Evolutionary conservation across 306 rosid species (phyloP).

Genomic region (Quercus cerris): DNA sequence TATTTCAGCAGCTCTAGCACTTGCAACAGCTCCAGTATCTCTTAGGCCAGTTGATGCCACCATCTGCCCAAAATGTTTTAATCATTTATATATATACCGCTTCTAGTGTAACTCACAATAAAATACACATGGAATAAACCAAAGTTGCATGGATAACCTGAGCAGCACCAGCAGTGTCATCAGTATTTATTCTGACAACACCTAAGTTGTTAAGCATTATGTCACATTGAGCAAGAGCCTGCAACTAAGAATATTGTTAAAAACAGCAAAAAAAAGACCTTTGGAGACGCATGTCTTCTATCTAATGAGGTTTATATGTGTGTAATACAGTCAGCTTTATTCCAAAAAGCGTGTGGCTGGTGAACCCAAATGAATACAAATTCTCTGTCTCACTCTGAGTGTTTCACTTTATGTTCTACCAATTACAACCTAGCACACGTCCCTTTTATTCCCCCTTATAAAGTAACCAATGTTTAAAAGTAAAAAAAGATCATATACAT

Average conservation of each 20-base stretch:
- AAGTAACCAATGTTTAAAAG: too few relatives aligned
- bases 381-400: too few relatives aligned
- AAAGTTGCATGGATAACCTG: slow-evolving; percentile 47
- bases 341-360: background rate
- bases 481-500: too few relatives aligned
- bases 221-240: slow-evolving; percentile 89
- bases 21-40: slow-evolving; percentile 79
- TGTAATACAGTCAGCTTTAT: background rate
- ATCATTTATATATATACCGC: slow-evolving; percentile 15
- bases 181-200: slow-evolving; percentile 45
- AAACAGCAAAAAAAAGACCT: background rate
- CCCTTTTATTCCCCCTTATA: too few relatives aligned
- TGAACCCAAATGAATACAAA: background rate
- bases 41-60: slow-evolving; percentile 50
- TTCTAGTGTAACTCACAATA: slow-evolving; percentile 14
- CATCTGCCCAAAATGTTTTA: slow-evolving; percentile 44
- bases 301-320: background rate
- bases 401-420: too few relatives aligned
- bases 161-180: slow-evolving; percentile 82
- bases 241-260: slow-evolving; percentile 31
- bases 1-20: slow-evolving; percentile 75
- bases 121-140: slow-evolving; percentile 7
- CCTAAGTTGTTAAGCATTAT: slow-evolving; percentile 49
- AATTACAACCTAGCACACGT: too few relatives aligned
- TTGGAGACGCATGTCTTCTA: background rate